Evolutionary conservation across 1,284 basidiomycete genomes (phyloP), one percentile per base, ranked within the genome.

Genomic region (Gymnopus androsaceus): DNA sequence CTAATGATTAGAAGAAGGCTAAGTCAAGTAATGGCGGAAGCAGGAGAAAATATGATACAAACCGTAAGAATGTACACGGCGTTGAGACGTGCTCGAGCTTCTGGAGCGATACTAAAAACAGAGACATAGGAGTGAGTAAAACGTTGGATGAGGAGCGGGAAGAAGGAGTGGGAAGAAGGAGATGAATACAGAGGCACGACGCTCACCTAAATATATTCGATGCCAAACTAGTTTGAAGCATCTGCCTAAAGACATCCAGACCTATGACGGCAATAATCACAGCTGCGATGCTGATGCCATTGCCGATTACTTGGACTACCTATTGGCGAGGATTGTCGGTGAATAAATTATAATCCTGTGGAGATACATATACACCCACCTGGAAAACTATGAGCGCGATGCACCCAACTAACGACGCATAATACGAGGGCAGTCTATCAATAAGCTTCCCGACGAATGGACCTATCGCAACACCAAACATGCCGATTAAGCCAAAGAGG

Each of bases 401-500:
- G 2, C 82, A 74, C 9, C 77, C 76, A 17, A 82, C 63, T 21
- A 88, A 67, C 15, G 84, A 78, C 6, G 82, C 81, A 51, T 84
- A 36, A 86, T 87, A 91, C 0, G 84, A 83, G 0, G 85, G 75
- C 17, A 90, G 74, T 3, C 66, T 71, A 66, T 91, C 87, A 40
- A 90, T 78, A 6, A 82, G 58, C 33, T 75, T 76, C 0, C 89
- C 89, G 21, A 81, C 75, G 9, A 87, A 61, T 0, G 87, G 88
- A 1, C 82, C 82, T 42, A 79, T 69, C 4, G 81, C 69, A 3
- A 88, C 87, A 15, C 86, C 87, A 19, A 83, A 71, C 67, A 88
- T 81, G 4, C 89, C 89, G 15, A 89, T 72, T 3, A 90, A 69
- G 3, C 86, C 88, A 65, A 90, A 88, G 8, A 90, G 74, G 1